Evolutionary conservation across 345 rosid genomes (phyloP).

Genomic region (Eucalyptus microcorys): DNA sequence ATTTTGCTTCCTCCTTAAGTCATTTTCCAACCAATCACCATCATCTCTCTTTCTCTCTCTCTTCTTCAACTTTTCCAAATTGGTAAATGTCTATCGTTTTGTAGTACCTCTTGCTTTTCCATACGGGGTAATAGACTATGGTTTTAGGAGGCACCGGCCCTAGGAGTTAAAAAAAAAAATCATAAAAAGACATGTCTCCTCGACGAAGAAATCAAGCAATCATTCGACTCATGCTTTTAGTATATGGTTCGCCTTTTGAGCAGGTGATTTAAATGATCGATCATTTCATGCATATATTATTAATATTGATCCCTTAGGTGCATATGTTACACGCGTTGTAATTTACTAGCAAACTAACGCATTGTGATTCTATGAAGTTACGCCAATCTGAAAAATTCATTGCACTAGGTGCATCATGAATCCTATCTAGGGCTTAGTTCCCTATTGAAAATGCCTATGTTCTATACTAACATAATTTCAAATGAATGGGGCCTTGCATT

Average conservation of each 20-base stretch:
- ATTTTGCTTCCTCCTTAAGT: conserved; percentile 62
- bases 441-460: background rate
- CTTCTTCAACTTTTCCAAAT: background rate
- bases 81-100: background rate
- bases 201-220: background rate
- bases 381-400: background rate
- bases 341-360: background rate
- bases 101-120: background rate
- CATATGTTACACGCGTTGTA: background rate
- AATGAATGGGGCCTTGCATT: background rate
- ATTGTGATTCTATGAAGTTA: background rate
- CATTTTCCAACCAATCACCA: conserved; percentile 25
- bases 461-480: background rate
- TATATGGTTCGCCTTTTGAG: background rate
- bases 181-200: background rate
- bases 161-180: background rate
- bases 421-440: background rate
- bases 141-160: background rate
- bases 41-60: background rate
- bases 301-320: background rate
- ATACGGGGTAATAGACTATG: background rate
- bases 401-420: background rate
- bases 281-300: background rate
- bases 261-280: background rate
- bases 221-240: background rate